phyloP scores from a whole-genome alignment of 352 stramenopile species.

The Phytophthora tentaculata region DNA sequence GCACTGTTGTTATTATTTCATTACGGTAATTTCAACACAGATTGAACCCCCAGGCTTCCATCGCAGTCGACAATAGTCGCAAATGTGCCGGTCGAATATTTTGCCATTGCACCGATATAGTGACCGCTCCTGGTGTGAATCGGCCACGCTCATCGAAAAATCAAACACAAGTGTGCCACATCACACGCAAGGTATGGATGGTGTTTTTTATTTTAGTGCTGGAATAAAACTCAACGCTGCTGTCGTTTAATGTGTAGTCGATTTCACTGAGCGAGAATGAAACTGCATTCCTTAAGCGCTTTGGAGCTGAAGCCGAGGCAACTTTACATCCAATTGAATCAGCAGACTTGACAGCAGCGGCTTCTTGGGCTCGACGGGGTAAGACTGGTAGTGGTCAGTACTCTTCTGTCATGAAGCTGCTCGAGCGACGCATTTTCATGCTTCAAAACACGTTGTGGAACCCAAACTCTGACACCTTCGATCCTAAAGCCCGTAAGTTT shows the following conservation, averaged over 20 bases:
- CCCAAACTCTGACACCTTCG: conserved; percentile 62
- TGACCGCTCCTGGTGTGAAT: conserved; percentile 12
- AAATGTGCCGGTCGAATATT: conserved; percentile 53
- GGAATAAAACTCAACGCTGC: not conserved
- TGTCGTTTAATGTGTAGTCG: conserved; percentile 38
- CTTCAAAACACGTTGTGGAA: conserved; percentile 78
- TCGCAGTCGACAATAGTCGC: conserved; percentile 20
- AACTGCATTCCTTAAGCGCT: conserved; percentile 56
- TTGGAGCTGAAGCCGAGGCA: conserved; percentile 63
- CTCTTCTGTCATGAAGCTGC: conserved; percentile 37
- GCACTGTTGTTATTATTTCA: not conserved
- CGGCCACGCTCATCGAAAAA: conserved; percentile 26
- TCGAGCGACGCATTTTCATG: conserved; percentile 73
- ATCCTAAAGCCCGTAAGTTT: conserved; percentile 52
- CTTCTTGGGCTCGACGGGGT: conserved; percentile 13
- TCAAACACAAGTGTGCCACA: conserved; percentile 52
- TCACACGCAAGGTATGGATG: conserved; percentile 58
- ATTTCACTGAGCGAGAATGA: conserved; percentile 65
- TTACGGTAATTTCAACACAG: conserved; percentile 1
- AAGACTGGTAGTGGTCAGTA: conserved; percentile 5
- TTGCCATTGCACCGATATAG: conserved; percentile 49
- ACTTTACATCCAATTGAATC: conserved; percentile 24
- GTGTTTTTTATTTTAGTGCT: not conserved
- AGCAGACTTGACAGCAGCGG: conserved; percentile 11
- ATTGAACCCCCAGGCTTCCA: conserved; percentile 19